These are phyloP conservation scores for Arthroderma sp. DNA, from an alignment of 2,329 filamentous ascomycete species.

Conservation along the genomic window DNA sequence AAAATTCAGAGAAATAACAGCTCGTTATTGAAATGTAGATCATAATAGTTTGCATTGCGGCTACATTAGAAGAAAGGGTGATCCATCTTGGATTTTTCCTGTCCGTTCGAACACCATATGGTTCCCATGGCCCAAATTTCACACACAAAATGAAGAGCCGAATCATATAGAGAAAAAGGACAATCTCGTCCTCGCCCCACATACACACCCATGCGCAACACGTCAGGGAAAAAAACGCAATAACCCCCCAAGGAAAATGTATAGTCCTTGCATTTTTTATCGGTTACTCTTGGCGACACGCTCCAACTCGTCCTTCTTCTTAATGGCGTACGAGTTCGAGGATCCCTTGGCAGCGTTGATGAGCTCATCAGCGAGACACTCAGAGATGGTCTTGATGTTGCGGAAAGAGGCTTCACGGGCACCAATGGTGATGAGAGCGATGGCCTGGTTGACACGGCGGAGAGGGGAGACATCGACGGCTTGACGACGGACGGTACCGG, in stretches of 20 bases:
- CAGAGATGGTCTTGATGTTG: conserved; percentile 99
- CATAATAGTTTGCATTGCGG: conserved; percentile 13
- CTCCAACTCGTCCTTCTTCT: conserved; percentile 99
- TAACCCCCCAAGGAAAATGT: conserved; percentile 20
- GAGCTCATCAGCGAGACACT: conserved; percentile 99
- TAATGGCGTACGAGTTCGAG: conserved; percentile 99
- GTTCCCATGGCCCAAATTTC: conserved; percentile 3
- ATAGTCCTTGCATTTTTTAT: conserved; percentile 51
- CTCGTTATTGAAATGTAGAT: conserved; percentile 5
- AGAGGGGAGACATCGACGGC: conserved; percentile 99
- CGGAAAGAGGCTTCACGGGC: conserved; percentile 98
- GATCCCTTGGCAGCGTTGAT: conserved; percentile 99
- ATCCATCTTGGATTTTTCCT: conserved; percentile 12
- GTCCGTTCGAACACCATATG: conserved; percentile 6
- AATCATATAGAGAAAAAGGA: conserved; percentile 13
- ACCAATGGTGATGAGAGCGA: conserved; percentile 96
- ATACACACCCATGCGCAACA: conserved; percentile 20
- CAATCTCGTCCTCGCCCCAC: conserved; percentile 18
- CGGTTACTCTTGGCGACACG: conserved; percentile 99
- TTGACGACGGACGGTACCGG: conserved; percentile 99
- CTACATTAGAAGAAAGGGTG: conserved; percentile 14
- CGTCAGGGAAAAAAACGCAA: conserved; percentile 5
- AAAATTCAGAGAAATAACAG: background rate
- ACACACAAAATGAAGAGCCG: conserved; percentile 16
- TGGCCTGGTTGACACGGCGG: conserved; percentile 99